Percentiles rank a stretch among this genome's conserved stretches.
Conservation (phyloP, 2,329 filamentous ascomycete species). For the Onygenales sp. region DNA sequence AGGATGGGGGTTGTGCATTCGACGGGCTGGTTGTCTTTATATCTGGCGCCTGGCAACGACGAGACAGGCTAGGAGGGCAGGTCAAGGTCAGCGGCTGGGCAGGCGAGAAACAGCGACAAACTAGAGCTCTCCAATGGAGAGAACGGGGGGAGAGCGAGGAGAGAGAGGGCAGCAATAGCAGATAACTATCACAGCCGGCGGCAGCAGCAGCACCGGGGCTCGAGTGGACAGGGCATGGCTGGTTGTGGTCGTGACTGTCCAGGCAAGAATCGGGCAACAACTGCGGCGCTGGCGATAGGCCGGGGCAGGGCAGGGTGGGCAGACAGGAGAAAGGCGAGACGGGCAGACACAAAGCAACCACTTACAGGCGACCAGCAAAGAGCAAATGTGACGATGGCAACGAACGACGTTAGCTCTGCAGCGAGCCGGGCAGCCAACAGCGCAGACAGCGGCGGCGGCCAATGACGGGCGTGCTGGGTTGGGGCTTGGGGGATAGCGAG, state of each 20-base stretch:
- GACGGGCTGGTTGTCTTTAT: too few relatives aligned
- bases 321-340: not conserved
- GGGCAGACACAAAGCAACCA: constrained; percentile 9
- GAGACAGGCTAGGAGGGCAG: not conserved
- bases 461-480: not conserved
- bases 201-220: not conserved
- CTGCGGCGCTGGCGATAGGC: too few relatives aligned
- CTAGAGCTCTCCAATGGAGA: not conserved
- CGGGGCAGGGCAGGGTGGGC: not conserved
- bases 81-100: not conserved
- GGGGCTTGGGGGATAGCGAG: not conserved
- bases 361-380: constrained; percentile 9
- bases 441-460: constrained; percentile 24
- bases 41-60: not conserved
- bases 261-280: constrained; percentile 4
- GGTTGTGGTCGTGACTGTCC: not conserved
- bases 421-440: constrained; percentile 6
- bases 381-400: not conserved
- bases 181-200: not conserved
- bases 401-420: constrained; percentile 1
- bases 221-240: not conserved
- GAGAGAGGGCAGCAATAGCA: not conserved
- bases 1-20: not conserved
- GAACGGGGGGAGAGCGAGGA: not conserved
- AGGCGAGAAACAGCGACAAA: not conserved